Evolutionary conservation across 129 eudicot species (phyloP), one percentile per base, ranked within the genome.

Genomic region (Pittosporum tobira): DNA sequence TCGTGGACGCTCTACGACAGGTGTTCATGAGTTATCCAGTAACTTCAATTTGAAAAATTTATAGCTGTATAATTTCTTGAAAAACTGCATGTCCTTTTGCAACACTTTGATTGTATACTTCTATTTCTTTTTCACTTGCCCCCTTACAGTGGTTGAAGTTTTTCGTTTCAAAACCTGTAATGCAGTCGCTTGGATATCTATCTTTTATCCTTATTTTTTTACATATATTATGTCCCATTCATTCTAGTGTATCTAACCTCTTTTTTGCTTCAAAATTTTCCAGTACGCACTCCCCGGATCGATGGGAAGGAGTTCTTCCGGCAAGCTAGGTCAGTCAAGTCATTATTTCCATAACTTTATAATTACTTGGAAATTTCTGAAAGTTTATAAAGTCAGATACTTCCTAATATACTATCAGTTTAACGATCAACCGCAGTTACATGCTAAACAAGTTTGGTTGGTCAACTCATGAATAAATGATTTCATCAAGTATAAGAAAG

Each of bases 251-350:
- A 53, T 26, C 59, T 62, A 31, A 47, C 56, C 30, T 15, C 29
- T 30, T 62, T 49, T 47, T 0, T 48, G 36, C 14, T 31, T n/a
- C 25, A 28, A 60, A 14, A 50, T 51, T 70, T 57, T 69, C 1
- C 36, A 90, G 98, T 73, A 16, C 95, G 89, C 56, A 68, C 90
- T 20, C 75, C 87, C 21, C 84, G 94, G 64, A 65, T 83, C 66
- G 98, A 85, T 76, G 98, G 98, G 48, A 90, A 90, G 77, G 98
- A 90, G 81, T 83, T 90, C 61, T 90, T 90, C 66, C 88, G 95
- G 69, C 95, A 80, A 84, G 98, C 98, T 53, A 80, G 98, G 98
- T 83, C 53, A 79, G 61, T 70, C 25, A 19, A n/a, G n/a, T n/a
- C n/a, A n/a, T n/a, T n/a, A n/a, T n/a, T n/a, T n/a, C n/a, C n/a